Evolutionary conservation across 1,284 basidiomycete species (phyloP).

Genomic region (Heterobasidion annosum): DNA sequence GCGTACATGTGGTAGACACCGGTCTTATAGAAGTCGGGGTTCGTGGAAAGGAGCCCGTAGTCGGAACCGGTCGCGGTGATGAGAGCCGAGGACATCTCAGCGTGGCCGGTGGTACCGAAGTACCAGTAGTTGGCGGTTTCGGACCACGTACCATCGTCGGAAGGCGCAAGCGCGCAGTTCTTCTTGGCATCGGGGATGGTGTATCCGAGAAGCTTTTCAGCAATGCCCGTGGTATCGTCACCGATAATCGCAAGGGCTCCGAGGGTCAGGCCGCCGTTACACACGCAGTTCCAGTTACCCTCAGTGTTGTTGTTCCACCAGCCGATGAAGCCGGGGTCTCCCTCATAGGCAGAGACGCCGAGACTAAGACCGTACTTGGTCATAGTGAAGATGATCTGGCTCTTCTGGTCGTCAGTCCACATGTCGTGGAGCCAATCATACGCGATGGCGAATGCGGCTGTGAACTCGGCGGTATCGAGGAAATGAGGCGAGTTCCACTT

Average conservation of each 20-base stretch:
- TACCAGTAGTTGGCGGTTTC: conserved; percentile 98
- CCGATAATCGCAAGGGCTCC: conserved; percentile 86
- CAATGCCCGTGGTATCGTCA: conserved; percentile 74
- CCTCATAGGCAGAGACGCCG: conserved; percentile 46
- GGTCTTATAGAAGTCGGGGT: conserved; percentile 68
- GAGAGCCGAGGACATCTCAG: conserved; percentile 86
- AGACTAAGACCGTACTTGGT: conserved; percentile 70
- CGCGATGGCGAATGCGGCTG: conserved; percentile 80
- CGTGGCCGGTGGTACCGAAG: conserved; percentile 88
- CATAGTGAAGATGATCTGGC: conserved; percentile 66
- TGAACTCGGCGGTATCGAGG: conserved; percentile 90
- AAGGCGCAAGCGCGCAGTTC: conserved; percentile 68
- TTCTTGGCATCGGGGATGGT: conserved; percentile 69
- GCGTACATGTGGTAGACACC: conserved; percentile 90
- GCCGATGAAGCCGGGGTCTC: conserved; percentile 31
- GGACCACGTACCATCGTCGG: conserved; percentile 85
- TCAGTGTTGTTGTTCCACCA: conserved; percentile 53
- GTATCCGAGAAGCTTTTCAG: conserved; percentile 56
- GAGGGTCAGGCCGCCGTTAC: conserved; percentile 86
- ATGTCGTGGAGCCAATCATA: conserved; percentile 95
- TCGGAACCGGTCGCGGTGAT: conserved; percentile 81
- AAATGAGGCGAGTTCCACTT: conserved; percentile 89
- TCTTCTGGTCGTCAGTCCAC: conserved; percentile 72
- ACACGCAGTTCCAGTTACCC: conserved; percentile 98
- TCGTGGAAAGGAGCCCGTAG: conserved; percentile 64